Evolutionary conservation across 75 land plant genomes (phyloP).

Genomic region (Larix kaempferi): DNA sequence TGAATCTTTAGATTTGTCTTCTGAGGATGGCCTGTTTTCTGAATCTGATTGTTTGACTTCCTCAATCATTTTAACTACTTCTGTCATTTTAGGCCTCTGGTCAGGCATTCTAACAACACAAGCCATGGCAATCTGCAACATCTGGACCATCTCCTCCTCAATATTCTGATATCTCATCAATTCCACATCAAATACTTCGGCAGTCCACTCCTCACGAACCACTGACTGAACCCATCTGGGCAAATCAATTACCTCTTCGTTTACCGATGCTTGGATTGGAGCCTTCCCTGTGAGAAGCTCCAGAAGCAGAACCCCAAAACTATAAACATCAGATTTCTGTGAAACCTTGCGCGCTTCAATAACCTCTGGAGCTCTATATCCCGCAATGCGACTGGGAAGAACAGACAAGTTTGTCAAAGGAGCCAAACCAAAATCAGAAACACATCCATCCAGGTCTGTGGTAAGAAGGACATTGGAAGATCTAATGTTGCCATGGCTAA

Average conservation of each 20-base stretch:
- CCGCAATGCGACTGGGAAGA: constrained; percentile 35
- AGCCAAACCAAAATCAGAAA: constrained; percentile 72
- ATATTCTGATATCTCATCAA: constrained; percentile 61
- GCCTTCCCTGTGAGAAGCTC: constrained; percentile 90
- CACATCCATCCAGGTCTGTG: constrained; percentile 43
- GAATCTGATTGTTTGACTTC: constrained; percentile 51
- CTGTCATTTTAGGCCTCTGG: constrained; percentile 55
- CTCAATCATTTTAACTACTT: constrained; percentile 48
- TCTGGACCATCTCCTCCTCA: constrained; percentile 73
- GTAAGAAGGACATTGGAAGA: constrained; percentile 77
- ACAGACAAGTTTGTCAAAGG: constrained; percentile 41
- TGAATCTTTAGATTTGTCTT: constrained; percentile 51
- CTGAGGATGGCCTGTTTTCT: constrained; percentile 52
- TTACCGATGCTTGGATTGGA: constrained; percentile 45
- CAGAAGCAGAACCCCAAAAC: constrained; percentile 81
- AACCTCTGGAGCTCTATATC: constrained; percentile 82
- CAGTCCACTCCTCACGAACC: constrained; percentile 85
- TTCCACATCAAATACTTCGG: constrained; percentile 78
- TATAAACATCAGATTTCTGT: constrained; percentile 84
- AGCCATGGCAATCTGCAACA: constrained; percentile 60
- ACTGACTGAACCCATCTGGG: constrained; percentile 81
- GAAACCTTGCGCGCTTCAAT: constrained; percentile 54
- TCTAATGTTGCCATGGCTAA: constrained; percentile 83
- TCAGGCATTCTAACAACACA: constrained; percentile 58
- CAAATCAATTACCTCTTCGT: constrained; percentile 56